Evolutionary conservation across 345 rosid species (phyloP).

Genomic region (Salix koriyanagi): DNA sequence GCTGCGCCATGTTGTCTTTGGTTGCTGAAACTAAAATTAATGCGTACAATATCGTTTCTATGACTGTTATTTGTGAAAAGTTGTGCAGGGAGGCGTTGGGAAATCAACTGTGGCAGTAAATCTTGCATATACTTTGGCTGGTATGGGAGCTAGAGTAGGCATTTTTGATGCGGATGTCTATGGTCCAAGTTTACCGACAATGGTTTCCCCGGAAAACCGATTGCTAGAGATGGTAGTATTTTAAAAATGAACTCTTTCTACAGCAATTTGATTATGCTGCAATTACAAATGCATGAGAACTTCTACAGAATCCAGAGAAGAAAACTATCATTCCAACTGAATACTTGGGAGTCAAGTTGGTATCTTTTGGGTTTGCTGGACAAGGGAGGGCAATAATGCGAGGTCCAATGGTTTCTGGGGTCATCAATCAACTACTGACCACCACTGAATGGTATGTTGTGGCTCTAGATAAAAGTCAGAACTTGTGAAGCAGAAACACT

Average conservation of each 20-base stretch:
- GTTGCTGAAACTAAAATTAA: conserved; percentile 1
- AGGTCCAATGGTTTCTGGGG: conserved; percentile 99
- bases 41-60: conserved; percentile 10
- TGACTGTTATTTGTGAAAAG: conserved; percentile 42
- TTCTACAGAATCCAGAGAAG: conserved; percentile 75
- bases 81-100: conserved; percentile 94
- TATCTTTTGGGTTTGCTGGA: conserved; percentile 93
- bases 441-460: conserved; percentile 77
- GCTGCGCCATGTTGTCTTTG: not conserved
- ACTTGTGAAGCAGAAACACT: not conserved
- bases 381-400: conserved; percentile 97
- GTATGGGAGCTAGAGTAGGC: conserved; percentile 97
- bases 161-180: conserved; percentile 95
- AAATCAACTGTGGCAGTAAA: conserved; percentile 95
- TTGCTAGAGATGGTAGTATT: conserved; percentile 69
- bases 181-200: conserved; percentile 95
- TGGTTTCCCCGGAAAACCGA: conserved; percentile 88
- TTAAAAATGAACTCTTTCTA: conserved; percentile 2
- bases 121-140: conserved; percentile 88
- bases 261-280: not conserved
- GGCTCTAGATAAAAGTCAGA: conserved; percentile 1
- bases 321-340: conserved; percentile 84
- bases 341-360: conserved; percentile 89
- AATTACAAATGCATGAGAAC: conserved; percentile 20
- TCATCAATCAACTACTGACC: conserved; percentile 85